Percentiles rank a stretch among this genome's conserved stretches.
Conservation (phyloP, 306 rosid genomes). For the Cajanus cajan region DNA sequence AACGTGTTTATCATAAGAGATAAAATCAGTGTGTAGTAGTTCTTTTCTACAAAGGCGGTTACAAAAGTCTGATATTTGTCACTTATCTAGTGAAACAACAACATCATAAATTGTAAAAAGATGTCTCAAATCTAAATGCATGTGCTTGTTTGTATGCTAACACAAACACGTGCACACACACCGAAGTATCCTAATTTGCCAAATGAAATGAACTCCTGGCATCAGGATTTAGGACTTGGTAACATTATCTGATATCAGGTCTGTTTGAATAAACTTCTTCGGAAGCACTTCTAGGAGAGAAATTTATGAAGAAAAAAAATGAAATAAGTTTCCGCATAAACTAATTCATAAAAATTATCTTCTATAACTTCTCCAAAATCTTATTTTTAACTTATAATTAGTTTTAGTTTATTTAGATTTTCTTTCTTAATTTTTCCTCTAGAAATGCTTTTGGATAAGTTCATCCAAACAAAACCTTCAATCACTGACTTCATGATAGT, state of each 20-base stretch:
- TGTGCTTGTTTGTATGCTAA: neutral
- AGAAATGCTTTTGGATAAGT: too few relatives aligned
- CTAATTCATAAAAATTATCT: too few relatives aligned
- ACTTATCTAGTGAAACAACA: neutral
- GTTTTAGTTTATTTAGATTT: too few relatives aligned
- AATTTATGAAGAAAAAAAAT: too few relatives aligned
- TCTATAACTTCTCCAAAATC: too few relatives aligned
- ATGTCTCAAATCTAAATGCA: neutral
- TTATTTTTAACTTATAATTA: too few relatives aligned
- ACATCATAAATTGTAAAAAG: neutral
- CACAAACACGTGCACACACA: neutral
- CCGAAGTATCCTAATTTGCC: neutral
- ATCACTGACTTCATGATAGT: neutral
- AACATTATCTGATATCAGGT: neutral
- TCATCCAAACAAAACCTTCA: too few relatives aligned
- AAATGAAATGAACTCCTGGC: neutral
- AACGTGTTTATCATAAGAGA: neutral
- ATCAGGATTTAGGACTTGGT: constrained; percentile 10
- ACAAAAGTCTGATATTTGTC: neutral
- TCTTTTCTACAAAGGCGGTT: neutral
- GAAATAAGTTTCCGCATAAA: too few relatives aligned
- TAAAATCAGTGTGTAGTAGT: neutral
- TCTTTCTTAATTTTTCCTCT: too few relatives aligned
- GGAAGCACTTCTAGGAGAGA: too few relatives aligned
- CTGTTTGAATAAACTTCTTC: too few relatives aligned